phyloP scores from a whole-genome alignment of 2,329 filamentous ascomycete genomes.

The Sclerotinia glacialis region DNA sequence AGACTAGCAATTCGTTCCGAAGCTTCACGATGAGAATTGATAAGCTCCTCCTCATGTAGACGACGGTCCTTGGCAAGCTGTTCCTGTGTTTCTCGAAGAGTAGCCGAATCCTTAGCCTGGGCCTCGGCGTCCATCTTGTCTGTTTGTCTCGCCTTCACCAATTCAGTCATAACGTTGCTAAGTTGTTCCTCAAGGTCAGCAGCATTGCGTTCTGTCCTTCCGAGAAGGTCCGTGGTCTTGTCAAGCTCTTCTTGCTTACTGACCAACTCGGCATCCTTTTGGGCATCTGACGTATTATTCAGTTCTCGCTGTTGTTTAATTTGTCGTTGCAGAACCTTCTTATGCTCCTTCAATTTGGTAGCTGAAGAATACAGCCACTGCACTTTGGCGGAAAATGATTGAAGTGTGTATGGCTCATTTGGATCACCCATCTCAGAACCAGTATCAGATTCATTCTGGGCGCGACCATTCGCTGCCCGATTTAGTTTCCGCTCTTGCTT shows the following conservation, averaged over 20 bases:
- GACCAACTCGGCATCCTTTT: slow-evolving; percentile 63
- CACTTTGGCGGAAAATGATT: slow-evolving; percentile 74
- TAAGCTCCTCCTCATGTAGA: slow-evolving; percentile 18
- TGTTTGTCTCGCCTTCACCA: slow-evolving; percentile 36
- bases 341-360: slow-evolving; percentile 80
- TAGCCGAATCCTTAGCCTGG: slow-evolving; percentile 30
- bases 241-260: slow-evolving; percentile 57
- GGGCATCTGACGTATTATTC: slow-evolving; percentile 78
- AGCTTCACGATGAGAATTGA: slow-evolving; percentile 17
- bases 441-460: slow-evolving; percentile 59
- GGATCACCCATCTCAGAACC: slow-evolving; percentile 58
- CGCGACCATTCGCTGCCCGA: slow-evolving; percentile 55
- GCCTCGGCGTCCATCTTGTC: slow-evolving; percentile 30
- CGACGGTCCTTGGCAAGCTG: slow-evolving; percentile 22
- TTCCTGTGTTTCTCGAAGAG: slow-evolving; percentile 30
- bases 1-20: slow-evolving; percentile 16
- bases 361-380: slow-evolving; percentile 75
- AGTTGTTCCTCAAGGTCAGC: slow-evolving; percentile 38
- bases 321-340: slow-evolving; percentile 82
- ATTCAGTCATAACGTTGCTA: slow-evolving; percentile 38
- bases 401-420: slow-evolving; percentile 65
- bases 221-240: slow-evolving; percentile 40
- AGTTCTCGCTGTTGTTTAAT: slow-evolving; percentile 94
- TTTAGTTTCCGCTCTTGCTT: slow-evolving; percentile 53
- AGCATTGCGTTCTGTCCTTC: slow-evolving; percentile 39